Evolutionary conservation across 164 flowering plant species (phyloP).

Genomic region (Sedum album): DNA sequence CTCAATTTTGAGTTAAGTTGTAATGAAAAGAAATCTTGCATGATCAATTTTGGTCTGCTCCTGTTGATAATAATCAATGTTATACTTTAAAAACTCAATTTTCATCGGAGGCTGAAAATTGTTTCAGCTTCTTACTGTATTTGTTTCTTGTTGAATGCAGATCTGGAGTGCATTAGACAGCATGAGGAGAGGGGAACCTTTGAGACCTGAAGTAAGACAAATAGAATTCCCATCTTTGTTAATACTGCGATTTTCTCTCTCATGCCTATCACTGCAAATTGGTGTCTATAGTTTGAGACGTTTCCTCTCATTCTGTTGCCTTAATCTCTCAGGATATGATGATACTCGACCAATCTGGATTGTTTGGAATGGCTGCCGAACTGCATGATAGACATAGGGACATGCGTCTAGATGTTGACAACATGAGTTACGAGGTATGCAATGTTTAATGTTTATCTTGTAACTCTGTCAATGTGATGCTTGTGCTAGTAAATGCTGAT

Average conservation of each 20-base stretch:
- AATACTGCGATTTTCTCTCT: neutral
- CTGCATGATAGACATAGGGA: neutral
- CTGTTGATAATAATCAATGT: no score
- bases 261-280: neutral
- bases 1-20: neutral
- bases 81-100: no score
- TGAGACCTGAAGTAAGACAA: constrained; percentile 69
- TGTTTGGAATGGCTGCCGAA: neutral
- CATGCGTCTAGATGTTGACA: neutral
- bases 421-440: neutral
- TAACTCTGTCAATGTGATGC: neutral
- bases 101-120: neutral
- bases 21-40: neutral
- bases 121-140: neutral
- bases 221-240: neutral
- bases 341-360: neutral
- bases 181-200: constrained; percentile 67
- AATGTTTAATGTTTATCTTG: neutral
- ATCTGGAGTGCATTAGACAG: constrained; percentile 73
- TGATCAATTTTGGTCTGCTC: no score
- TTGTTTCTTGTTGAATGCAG: constrained; percentile 26
- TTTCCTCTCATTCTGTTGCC: neutral
- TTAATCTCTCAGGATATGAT: constrained; percentile 2
- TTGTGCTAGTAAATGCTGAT: neutral
- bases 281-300: neutral